phyloP scores from a whole-genome alignment of 2,329 filamentous ascomycete genomes.

The Hymenoscyphus fructigenus region DNA sequence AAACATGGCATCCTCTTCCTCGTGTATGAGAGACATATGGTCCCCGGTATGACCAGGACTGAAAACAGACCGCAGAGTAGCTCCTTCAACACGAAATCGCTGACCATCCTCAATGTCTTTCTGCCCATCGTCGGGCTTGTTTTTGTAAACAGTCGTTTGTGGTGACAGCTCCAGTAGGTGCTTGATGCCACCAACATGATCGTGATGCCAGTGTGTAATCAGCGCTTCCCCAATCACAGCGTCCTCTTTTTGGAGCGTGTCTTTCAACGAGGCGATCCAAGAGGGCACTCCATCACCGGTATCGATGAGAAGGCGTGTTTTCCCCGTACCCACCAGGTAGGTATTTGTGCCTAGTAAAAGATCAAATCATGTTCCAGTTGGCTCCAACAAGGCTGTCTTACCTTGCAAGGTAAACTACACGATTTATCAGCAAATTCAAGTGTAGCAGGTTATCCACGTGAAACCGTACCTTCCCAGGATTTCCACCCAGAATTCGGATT shows the following conservation, averaged over 20 bases:
- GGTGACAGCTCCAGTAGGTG: conserved; percentile 68
- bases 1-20: conserved; percentile 80
- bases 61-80: conserved; percentile 64
- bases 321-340: conserved; percentile 80
- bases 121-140: conserved; percentile 55
- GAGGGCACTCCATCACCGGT: conserved; percentile 74
- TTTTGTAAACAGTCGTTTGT: conserved; percentile 63
- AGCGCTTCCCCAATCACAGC: conserved; percentile 68
- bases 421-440: conserved; percentile 14
- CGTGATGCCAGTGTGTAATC: conserved; percentile 89
- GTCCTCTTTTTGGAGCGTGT: conserved; percentile 64
- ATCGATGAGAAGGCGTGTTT: conserved; percentile 76
- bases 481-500: conserved; percentile 83
- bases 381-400: conserved; percentile 27
- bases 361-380: conserved; percentile 15
- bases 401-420: conserved; percentile 62
- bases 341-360: conserved; percentile 84
- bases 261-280: conserved; percentile 68
- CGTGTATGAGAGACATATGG: conserved; percentile 75
- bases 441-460: conserved; percentile 1
- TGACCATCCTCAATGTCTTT: conserved; percentile 55
- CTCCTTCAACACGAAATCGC: conserved; percentile 55
- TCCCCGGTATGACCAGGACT: conserved; percentile 77
- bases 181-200: conserved; percentile 76
- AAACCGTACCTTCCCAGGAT: conserved; percentile 71